These are phyloP conservation scores for Truncatella angustata DNA, from an alignment of 2,329 filamentous ascomycete genomes.

Conservation along the genomic window DNA sequence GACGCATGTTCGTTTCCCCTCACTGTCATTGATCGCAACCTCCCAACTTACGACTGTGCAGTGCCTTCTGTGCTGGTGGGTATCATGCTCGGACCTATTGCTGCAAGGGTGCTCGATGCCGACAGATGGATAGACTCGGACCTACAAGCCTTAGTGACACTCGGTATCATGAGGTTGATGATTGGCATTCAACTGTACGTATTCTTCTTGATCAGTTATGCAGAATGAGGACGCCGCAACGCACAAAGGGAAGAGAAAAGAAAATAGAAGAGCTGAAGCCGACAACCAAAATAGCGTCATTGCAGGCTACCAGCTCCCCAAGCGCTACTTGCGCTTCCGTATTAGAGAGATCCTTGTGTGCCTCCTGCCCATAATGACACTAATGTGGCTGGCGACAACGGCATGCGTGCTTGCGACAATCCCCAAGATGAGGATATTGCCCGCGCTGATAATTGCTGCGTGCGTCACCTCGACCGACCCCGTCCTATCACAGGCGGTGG, in stretches of 20 bases:
- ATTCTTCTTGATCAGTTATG: not conserved
- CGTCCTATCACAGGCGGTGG: conserved; percentile 60
- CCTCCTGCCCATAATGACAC: conserved; percentile 58
- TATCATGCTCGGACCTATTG: conserved; percentile 52
- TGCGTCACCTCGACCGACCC: conserved; percentile 63
- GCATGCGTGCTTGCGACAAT: conserved; percentile 54
- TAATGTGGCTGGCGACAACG: conserved; percentile 61
- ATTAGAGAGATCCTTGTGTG: conserved; percentile 54
- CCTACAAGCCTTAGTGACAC: conserved; percentile 38
- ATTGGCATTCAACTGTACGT: conserved; percentile 57
- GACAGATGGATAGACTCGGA: conserved; percentile 36
- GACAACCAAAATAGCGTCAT: conserved; percentile 38
- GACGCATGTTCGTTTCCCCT: conserved; percentile 44
- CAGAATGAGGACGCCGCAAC: no score
- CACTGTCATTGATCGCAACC: not conserved
- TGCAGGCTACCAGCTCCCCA: conserved; percentile 60
- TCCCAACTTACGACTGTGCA: conserved; percentile 27
- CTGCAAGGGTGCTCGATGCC: conserved; percentile 50
- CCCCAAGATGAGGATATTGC: conserved; percentile 51
- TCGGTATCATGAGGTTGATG: conserved; percentile 55
- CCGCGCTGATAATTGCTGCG: conserved; percentile 56
- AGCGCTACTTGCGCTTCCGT: conserved; percentile 48
- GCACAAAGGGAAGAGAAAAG: no score
- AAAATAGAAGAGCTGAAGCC: no score
- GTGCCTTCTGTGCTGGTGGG: conserved; percentile 56